A percentile compares a stretch with the other conserved stretches of the same genome.
phyloP scores from a whole-genome alignment of 140 eudicot genomes.

The Senecio squalidus region DNA sequence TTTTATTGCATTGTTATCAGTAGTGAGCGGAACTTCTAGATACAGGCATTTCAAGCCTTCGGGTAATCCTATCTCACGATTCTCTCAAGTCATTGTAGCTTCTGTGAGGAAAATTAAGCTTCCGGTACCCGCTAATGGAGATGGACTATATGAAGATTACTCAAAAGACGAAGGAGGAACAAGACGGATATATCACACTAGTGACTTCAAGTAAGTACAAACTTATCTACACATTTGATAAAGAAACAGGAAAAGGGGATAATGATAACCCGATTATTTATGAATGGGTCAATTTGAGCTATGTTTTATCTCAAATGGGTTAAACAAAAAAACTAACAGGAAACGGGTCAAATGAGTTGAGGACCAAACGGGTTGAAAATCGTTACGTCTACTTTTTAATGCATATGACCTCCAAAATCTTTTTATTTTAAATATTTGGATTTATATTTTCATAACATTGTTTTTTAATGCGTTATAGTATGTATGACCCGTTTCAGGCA shows the following conservation, averaged over 20 bases:
- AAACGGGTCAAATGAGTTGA: background rate
- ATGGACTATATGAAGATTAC: constrained; percentile 49
- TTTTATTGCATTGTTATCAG: constrained; percentile 42
- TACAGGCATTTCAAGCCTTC: constrained; percentile 53
- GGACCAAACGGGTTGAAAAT: background rate
- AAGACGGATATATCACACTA: constrained; percentile 48
- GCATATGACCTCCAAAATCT: no score
- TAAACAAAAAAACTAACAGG: background rate
- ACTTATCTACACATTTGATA: background rate
- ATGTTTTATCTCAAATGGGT: background rate
- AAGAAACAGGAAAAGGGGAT: background rate
- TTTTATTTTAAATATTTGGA: no score
- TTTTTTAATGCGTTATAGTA: no score
- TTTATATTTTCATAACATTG: no score
- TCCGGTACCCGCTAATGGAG: constrained; percentile 41
- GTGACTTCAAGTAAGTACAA: constrained; percentile 53
- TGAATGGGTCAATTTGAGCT: background rate
- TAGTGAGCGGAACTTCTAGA: constrained; percentile 47
- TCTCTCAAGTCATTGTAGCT: constrained; percentile 57
- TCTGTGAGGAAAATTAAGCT: constrained; percentile 45
- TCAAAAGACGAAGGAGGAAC: constrained; percentile 41
- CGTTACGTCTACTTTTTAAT: no score
- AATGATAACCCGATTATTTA: background rate
- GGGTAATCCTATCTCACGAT: constrained; percentile 57
- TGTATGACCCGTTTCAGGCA: no score